phyloP scores from a whole-genome alignment of 305 asterid species.

The Lippia alba region DNA sequence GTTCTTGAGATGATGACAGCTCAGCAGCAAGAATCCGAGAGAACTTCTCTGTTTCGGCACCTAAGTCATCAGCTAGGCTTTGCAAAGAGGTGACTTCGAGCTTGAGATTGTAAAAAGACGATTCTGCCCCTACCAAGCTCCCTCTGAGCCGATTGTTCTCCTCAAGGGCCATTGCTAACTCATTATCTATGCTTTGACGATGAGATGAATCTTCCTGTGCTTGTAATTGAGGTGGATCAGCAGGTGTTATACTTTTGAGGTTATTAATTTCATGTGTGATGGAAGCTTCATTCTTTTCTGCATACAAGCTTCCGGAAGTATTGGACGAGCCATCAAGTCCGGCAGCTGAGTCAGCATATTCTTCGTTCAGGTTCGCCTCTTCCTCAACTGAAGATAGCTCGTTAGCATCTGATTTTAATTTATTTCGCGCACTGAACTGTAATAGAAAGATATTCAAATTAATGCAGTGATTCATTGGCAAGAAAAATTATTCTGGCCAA shows the following conservation, averaged over 20 bases:
- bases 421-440: constrained; percentile 66
- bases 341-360: constrained; percentile 60
- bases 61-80: constrained; percentile 73
- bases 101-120: constrained; percentile 77
- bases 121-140: constrained; percentile 81
- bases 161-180: constrained; percentile 62
- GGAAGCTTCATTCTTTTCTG: constrained; percentile 74
- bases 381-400: constrained; percentile 80
- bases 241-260: constrained; percentile 50
- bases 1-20: constrained; percentile 64
- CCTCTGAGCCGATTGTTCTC: constrained; percentile 81
- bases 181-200: constrained; percentile 58
- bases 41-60: constrained; percentile 68
- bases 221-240: constrained; percentile 52
- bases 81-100: constrained; percentile 81
- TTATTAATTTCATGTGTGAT: constrained; percentile 57
- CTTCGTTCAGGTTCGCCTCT: constrained; percentile 63
- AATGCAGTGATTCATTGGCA: not conserved
- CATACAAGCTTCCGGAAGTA: constrained; percentile 81
- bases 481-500: not conserved
- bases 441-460: constrained; percentile 17
- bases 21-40: constrained; percentile 65
- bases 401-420: constrained; percentile 64
- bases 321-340: constrained; percentile 87
- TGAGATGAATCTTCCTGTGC: constrained; percentile 50